These are phyloP conservation scores for Ascobolus immersus DNA, from an alignment of 495 filamentous ascomycete species.

Conservation along the genomic window DNA sequence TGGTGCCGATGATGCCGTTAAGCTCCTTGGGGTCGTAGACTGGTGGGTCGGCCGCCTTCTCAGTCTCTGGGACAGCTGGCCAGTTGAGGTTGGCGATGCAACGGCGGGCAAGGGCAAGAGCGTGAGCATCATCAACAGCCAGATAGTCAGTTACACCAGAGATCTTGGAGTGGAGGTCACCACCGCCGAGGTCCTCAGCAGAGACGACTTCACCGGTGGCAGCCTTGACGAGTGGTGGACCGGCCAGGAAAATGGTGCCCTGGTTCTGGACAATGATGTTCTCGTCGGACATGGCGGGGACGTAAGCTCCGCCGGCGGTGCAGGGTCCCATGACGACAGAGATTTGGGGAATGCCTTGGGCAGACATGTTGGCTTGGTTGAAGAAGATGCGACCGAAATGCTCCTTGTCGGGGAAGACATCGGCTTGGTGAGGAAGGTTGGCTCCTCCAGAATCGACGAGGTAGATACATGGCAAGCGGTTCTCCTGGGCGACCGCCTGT, in stretches of 20 bases:
- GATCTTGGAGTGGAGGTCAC: slow-evolving; percentile 68
- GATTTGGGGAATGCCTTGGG: slow-evolving; percentile 71
- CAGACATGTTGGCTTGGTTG: slow-evolving; percentile 86
- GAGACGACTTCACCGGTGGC: slow-evolving; percentile 84
- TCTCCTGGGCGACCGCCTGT: slow-evolving; percentile 75
- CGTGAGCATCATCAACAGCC: slow-evolving; percentile 82
- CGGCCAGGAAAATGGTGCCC: slow-evolving; percentile 89
- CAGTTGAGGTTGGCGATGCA: slow-evolving; percentile 77
- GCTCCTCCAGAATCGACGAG: slow-evolving; percentile 90
- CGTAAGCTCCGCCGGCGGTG: slow-evolving; percentile 86
- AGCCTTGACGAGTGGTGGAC: slow-evolving; percentile 84
- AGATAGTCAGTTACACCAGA: slow-evolving; percentile 94
- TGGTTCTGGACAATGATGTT: slow-evolving; percentile 86
- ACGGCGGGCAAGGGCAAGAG: slow-evolving; percentile 60
- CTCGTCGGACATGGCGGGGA: slow-evolving; percentile 93
- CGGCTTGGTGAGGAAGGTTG: slow-evolving; percentile 84
- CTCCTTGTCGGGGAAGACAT: slow-evolving; percentile 85
- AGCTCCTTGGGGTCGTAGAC: slow-evolving; percentile 56
- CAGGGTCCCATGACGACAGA: slow-evolving; percentile 96
- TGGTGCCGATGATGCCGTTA: slow-evolving; percentile 66
- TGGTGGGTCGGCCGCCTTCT: slow-evolving; percentile 14
- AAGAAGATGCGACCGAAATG: slow-evolving; percentile 97
- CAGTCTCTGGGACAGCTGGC: slow-evolving; percentile 18
- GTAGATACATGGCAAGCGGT: slow-evolving; percentile 76
- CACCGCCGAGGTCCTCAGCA: slow-evolving; percentile 81